A percentile compares a stretch with the other conserved stretches of the same genome.
Evolutionary conservation across 805 yeast genomes (phyloP).

Genomic region (Candida xyloterini): DNA sequence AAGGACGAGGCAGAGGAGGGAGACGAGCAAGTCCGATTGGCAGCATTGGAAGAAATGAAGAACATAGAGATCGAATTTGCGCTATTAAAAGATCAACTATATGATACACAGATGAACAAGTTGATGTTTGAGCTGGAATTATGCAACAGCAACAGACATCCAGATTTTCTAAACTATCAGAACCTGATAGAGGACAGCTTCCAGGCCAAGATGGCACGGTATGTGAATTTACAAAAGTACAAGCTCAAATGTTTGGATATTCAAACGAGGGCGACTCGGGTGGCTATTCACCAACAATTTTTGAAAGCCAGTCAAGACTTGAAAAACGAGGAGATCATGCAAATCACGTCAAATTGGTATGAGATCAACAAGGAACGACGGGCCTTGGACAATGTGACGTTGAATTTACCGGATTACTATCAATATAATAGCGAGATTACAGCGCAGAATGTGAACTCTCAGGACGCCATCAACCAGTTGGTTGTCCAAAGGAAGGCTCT

Average conservation of each 20-base stretch:
- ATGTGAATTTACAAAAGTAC: constrained; percentile 48
- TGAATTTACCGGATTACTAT: constrained; percentile 47
- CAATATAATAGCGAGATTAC: constrained; percentile 31
- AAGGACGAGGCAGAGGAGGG: constrained; percentile 25
- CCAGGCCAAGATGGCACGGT: constrained; percentile 55
- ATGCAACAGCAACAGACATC: constrained; percentile 88
- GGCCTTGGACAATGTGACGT: constrained; percentile 64
- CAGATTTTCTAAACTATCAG: constrained; percentile 74
- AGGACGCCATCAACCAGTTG: constrained; percentile 38
- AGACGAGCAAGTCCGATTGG: constrained; percentile 45
- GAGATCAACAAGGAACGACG: constrained; percentile 86
- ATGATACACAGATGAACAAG: constrained; percentile 75
- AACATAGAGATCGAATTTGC: constrained; percentile 87
- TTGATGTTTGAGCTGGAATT: constrained; percentile 80
- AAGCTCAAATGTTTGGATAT: constrained; percentile 72
- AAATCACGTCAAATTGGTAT: constrained; percentile 87
- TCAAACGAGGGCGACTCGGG: constrained; percentile 77
- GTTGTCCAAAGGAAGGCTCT: constrained; percentile 65
- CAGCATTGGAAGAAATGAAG: constrained; percentile 71
- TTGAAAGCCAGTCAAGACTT: constrained; percentile 64
- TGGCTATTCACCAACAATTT: constrained; percentile 80
- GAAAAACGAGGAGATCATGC: constrained; percentile 60
- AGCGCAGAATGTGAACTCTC: constrained; percentile 22
- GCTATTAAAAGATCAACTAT: constrained; percentile 73
- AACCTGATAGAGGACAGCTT: constrained; percentile 69